phyloP scores from a whole-genome alignment of 768 basidiomycete species.

The Leccinum incarnatum region DNA sequence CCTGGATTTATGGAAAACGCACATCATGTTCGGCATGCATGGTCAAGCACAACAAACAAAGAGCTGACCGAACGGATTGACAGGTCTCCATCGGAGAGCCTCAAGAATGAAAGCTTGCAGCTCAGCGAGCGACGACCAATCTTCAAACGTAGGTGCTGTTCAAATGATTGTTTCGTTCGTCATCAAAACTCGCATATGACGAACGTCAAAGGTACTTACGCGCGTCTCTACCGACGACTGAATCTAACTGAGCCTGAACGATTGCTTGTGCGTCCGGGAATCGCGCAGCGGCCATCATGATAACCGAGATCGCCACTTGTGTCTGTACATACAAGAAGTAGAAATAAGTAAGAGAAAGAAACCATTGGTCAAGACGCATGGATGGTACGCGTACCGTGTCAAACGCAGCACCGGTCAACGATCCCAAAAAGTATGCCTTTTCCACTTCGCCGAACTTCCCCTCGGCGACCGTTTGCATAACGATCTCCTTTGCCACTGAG shows the following conservation, averaged over 20 bases:
- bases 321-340: constrained; percentile 13
- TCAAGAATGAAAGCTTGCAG: constrained; percentile 40
- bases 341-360: background rate
- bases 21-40: background rate
- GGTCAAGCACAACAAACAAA: no score
- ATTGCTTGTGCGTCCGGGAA: constrained; percentile 33
- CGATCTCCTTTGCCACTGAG: constrained; percentile 52
- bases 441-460: constrained; percentile 51
- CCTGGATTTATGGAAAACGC: constrained; percentile 4
- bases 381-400: constrained; percentile 40
- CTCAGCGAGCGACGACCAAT: constrained; percentile 32
- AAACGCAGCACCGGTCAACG: constrained; percentile 61
- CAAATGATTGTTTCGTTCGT: background rate
- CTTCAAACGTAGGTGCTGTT: constrained; percentile 38
- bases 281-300: constrained; percentile 39
- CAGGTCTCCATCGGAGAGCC: constrained; percentile 38
- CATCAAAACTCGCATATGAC: background rate
- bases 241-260: constrained; percentile 38
- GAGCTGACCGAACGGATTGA: constrained; percentile 29
- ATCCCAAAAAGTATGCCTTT: constrained; percentile 56
- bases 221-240: constrained; percentile 34
- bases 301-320: constrained; percentile 24
- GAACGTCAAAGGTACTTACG: constrained; percentile 18
- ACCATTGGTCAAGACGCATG: background rate
- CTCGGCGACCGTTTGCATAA: constrained; percentile 44